Conservation (phyloP, 1,284 basidiomycete species). For the Stygiomarasmius scandens region DNA sequence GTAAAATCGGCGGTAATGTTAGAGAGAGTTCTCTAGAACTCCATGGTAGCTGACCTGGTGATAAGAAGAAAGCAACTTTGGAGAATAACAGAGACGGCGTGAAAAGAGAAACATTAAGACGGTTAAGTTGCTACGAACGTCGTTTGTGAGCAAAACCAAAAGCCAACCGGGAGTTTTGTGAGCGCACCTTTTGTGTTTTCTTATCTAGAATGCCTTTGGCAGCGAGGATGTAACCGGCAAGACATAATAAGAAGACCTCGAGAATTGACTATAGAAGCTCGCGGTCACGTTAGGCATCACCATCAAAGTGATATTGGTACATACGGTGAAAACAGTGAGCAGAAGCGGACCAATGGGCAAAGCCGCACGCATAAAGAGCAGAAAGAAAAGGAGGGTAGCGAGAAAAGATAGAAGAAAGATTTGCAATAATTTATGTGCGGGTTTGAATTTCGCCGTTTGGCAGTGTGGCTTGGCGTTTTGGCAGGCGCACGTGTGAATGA, state of each 20-base stretch:
- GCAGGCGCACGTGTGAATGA: background rate
- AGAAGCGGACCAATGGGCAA: conserved; percentile 36
- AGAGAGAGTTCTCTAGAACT: background rate
- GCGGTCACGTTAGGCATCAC: background rate
- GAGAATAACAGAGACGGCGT: conserved; percentile 92
- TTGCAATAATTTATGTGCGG: background rate
- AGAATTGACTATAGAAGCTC: conserved; percentile 72
- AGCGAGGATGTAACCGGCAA: conserved; percentile 86
- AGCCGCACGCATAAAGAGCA: background rate
- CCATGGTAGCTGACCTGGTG: conserved; percentile 49
- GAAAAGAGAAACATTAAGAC: conserved; percentile 85
- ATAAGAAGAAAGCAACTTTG: conserved; percentile 86
- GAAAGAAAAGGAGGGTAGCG: background rate
- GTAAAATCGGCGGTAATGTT: conserved; percentile 20
- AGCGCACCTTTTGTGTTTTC: conserved; percentile 78
- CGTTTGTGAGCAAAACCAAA: conserved; percentile 1
- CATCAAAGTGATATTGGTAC: conserved; percentile 20
- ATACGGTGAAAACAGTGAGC: conserved; percentile 57
- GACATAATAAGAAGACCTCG: conserved; percentile 86
- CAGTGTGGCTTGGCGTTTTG: background rate
- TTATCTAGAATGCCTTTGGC: conserved; percentile 84
- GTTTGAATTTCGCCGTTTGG: background rate
- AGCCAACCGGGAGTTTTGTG: background rate
- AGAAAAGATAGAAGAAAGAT: background rate
- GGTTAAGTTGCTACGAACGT: conserved; percentile 65